Evolutionary conservation across 2,329 filamentous ascomycete genomes (phyloP).

Genomic region (Curvularia sp.): DNA sequence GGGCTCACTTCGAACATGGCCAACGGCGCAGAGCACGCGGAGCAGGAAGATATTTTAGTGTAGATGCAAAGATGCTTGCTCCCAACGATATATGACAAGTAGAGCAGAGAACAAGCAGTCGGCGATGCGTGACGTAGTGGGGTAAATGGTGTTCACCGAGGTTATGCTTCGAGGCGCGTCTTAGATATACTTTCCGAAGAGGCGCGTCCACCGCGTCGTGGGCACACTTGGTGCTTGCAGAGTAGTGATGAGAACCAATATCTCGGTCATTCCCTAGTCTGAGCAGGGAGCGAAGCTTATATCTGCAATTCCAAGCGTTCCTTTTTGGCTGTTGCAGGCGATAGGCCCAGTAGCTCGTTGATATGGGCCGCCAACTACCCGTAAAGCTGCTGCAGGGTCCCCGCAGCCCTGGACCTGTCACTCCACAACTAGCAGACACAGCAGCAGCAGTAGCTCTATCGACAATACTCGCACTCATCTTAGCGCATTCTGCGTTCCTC

Average conservation of each 20-base stretch:
- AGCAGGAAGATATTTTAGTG: not conserved
- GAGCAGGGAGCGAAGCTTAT: not conserved
- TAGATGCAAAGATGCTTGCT: not conserved
- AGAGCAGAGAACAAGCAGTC: not conserved
- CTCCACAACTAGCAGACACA: not conserved
- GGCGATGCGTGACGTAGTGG: conserved; percentile 19
- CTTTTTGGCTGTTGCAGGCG: not conserved
- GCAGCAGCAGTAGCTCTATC: not conserved
- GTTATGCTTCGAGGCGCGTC: conserved; percentile 1
- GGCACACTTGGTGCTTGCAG: not conserved
- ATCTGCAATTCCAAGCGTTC: not conserved
- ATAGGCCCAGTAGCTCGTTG: conserved; percentile 1
- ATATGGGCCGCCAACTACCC: not conserved
- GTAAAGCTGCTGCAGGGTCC: conserved; percentile 18
- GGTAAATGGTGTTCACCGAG: conserved; percentile 11
- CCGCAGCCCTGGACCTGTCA: conserved; percentile 14
- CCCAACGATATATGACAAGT: not conserved
- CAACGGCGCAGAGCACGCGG: not conserved
- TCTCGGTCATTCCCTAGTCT: not conserved
- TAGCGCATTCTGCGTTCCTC: too few species aligned
- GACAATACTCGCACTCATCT: too few species aligned
- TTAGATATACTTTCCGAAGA: not conserved
- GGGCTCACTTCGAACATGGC: conserved; percentile 32
- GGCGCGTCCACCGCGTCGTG: not conserved
- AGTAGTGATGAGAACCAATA: not conserved